Evolutionary conservation across 2,329 filamentous ascomycete species (phyloP), one percentile per base, ranked within the genome.

Genomic region (Zymoseptoria tritici): DNA sequence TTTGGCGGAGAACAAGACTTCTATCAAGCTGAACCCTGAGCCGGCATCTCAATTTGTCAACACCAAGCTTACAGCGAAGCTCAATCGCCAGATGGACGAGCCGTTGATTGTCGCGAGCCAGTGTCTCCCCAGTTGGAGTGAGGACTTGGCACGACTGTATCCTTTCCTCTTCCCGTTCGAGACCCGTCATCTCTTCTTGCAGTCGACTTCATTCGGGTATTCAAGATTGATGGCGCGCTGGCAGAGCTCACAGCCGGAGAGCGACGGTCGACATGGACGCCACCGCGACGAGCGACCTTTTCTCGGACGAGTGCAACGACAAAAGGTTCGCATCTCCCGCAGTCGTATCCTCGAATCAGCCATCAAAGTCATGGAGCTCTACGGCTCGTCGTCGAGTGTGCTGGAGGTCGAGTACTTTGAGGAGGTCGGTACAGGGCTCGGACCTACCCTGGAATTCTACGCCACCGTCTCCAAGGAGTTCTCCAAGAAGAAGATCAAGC

Each of bases 351-450:
- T 99, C 7, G 94, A 99, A 73, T 97, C 94, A 13, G 94, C 94
- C 0, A 81, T 97, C 73, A 99, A 99, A 75, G 94, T 99, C 29
- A 97, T 99, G 93, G 93, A 99, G 68, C 83, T 97, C 2, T 99
- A 99, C 69, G 94, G 94, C 0, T 90, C 90, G n/a, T 96, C 93
- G 0, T 90, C 96, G 60, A 97, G 93, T 72, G 90, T 97, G 26
- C 78, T 99, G 0, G 94, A 99, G 71, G 93, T 99, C 1, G 95
- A 99, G 71, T 99, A 99, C 71, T 99, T 99, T 67, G 94, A 97
- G 70, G 94, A 99, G 76, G 94, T 99, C 21, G 94, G 94, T 59
- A 99, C 95, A 22, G 94, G 94, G 53, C 81, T 99, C 52, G 94
- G 94, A 0, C 94, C 94, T 3, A 99, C 94, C 0, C 82, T 99